A percentile compares a stretch with the other conserved stretches of the same genome.
phyloP scores from a whole-genome alignment of 306 rosid species.

The Hippophae rhamnoides region DNA sequence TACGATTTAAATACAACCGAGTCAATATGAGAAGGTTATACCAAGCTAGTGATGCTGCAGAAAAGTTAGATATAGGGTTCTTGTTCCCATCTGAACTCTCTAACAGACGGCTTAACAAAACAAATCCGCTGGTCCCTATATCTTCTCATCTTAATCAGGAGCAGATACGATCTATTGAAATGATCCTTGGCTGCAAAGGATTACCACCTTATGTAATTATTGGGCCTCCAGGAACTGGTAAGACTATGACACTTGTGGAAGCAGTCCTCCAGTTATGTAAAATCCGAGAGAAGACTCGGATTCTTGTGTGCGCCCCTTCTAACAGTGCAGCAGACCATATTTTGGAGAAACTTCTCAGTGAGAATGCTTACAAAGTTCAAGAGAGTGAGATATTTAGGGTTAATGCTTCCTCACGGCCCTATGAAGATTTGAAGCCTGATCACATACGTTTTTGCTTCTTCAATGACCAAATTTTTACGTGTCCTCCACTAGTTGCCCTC shows the following conservation, averaged over 20 bases:
- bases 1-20: slow-evolving; percentile 67
- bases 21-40: slow-evolving; percentile 67
- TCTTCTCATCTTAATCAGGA: slow-evolving; percentile 53
- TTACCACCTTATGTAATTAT: slow-evolving; percentile 75
- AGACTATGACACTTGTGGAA: slow-evolving; percentile 69
- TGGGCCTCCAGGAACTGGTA: slow-evolving; percentile 96
- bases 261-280: slow-evolving; percentile 69
- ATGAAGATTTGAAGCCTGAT: slow-evolving; percentile 61
- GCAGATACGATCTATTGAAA: slow-evolving; percentile 49
- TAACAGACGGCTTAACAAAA: slow-evolving; percentile 39
- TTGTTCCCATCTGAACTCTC: slow-evolving; percentile 47
- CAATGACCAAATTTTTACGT: slow-evolving; percentile 49
- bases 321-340: slow-evolving; percentile 82
- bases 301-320: slow-evolving; percentile 85
- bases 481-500: slow-evolving; percentile 54
- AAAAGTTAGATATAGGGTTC: slow-evolving; percentile 33
- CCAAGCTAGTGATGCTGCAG: slow-evolving; percentile 58
- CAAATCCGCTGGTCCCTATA: slow-evolving; percentile 39
- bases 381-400: slow-evolving; percentile 70
- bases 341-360: slow-evolving; percentile 53
- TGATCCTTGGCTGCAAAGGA: slow-evolving; percentile 75
- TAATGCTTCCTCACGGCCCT: slow-evolving; percentile 56
- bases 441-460: slow-evolving; percentile 53
- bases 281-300: slow-evolving; percentile 31
- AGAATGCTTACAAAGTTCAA: slow-evolving; percentile 25